Percentiles rank a stretch among this genome's conserved stretches.
These are phyloP conservation scores for Quercus tomentella DNA, from an alignment of 331 rosid species.

Conservation along the genomic window DNA sequence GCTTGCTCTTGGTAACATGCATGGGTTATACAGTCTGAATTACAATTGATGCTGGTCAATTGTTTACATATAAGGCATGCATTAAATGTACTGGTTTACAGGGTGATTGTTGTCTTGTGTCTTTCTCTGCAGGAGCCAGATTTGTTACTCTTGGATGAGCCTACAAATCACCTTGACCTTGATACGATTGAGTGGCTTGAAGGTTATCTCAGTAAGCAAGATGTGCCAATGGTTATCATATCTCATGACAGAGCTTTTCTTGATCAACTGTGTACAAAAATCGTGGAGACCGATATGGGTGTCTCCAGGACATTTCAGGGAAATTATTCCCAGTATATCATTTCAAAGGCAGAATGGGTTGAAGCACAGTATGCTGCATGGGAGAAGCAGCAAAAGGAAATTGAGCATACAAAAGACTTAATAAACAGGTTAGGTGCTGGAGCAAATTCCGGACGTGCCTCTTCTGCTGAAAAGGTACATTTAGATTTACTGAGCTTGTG, in stretches of 20 bases:
- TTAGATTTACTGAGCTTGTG: neutral
- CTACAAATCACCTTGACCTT: constrained; percentile 95
- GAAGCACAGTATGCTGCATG: constrained; percentile 92
- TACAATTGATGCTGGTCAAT: neutral
- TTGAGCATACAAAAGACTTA: constrained; percentile 79
- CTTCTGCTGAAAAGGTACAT: constrained; percentile 86
- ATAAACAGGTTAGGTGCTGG: constrained; percentile 91
- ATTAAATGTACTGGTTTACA: constrained; percentile 10
- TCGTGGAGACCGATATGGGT: constrained; percentile 95
- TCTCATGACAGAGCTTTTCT: constrained; percentile 98
- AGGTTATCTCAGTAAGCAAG: constrained; percentile 79
- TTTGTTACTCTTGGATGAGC: constrained; percentile 86
- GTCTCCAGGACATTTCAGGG: constrained; percentile 83
- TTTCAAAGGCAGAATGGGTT: constrained; percentile 81
- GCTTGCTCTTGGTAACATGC: neutral
- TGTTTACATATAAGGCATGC: neutral
- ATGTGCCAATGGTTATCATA: constrained; percentile 96
- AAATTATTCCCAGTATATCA: constrained; percentile 75
- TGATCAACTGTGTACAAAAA: constrained; percentile 80
- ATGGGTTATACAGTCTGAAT: neutral
- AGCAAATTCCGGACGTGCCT: constrained; percentile 94
- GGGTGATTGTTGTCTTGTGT: constrained; percentile 5
- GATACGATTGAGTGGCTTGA: constrained; percentile 99
- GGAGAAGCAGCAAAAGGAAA: constrained; percentile 99
- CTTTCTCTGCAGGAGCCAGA: constrained; percentile 79